Evolutionary conservation across 2,329 filamentous ascomycete species (phyloP), one percentile per base, ranked within the genome.

Genomic region (Penicillium vulpinum): DNA sequence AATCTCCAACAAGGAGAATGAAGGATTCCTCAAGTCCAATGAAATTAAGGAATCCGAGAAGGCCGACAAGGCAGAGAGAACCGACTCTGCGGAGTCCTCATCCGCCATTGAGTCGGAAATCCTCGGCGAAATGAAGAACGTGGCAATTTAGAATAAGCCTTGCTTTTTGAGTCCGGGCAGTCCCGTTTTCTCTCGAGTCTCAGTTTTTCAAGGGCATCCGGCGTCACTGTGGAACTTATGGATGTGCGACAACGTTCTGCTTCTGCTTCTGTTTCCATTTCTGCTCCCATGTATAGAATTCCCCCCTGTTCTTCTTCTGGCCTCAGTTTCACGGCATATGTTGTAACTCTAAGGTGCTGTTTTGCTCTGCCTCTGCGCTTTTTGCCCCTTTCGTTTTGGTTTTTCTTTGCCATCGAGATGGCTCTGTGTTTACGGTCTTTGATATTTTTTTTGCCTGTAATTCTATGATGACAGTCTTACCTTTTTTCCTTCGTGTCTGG

Each of bases 51-150:
- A 74, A 35, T 50, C 61, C 22, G 72, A 73, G 29, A 73, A 74
- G 63, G 50, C 51, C 26, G 65, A 70, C 45, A 70, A 69, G 24
- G 7, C 1, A 0, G 48, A 51, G 28, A 54, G 44, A 33, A 29
- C 45, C 50, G 66, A 67, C 21, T 67, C 68, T 11, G 66, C 64
- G 40, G 66, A 57, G 50, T 62, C 71, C 15, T 63, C 70, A 47
- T 64, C 61, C 31, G 68, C 60, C 56, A 65, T 72, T 63, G 76
- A 74, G 48, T 71, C 66, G 35, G 76, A 72, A 63, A 75, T 71
- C 57, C 70, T 77, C 54, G 76, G 74, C 47, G 77, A 78, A 63
- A 80, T 80, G 77, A 80, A 78, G 67, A 79, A 74, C 58, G 75
- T 80, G 62, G 71, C 75, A 36, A 78, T 79, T 54, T 79, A 74